A percentile compares a stretch with the other conserved stretches of the same genome.
phyloP scores from a whole-genome alignment of 2,329 filamentous ascomycete species.

The Bipolaris zeicola region DNA sequence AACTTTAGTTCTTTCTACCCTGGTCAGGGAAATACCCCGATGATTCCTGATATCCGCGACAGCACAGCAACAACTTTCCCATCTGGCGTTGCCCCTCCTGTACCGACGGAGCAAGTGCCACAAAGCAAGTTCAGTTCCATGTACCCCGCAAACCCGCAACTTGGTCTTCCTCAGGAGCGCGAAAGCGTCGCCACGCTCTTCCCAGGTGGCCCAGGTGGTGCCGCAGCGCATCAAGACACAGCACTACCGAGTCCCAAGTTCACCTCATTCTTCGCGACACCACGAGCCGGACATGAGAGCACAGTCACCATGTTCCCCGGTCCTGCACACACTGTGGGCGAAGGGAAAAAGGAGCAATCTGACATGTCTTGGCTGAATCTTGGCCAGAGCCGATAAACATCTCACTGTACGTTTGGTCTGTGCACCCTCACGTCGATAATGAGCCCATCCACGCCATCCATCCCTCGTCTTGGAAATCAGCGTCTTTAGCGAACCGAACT shows the following conservation, averaged over 20 bases:
- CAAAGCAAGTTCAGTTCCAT: constrained; percentile 36
- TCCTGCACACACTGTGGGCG: constrained; percentile 20
- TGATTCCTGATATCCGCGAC: constrained; percentile 66
- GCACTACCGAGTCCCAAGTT: constrained; percentile 56
- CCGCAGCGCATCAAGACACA: constrained; percentile 14
- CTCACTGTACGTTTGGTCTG: neutral
- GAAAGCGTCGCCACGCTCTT: constrained; percentile 56
- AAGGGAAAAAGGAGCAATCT: constrained; percentile 43
- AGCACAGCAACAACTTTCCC: constrained; percentile 54
- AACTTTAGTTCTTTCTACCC: constrained; percentile 59
- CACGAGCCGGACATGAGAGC: constrained; percentile 65
- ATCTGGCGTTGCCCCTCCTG: constrained; percentile 24
- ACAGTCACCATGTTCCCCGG: constrained; percentile 44
- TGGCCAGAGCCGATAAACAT: constrained; percentile 50
- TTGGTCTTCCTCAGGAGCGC: constrained; percentile 47
- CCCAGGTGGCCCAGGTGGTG: constrained; percentile 35
- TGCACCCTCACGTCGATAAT: constrained; percentile 8
- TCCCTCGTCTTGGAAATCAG: constrained; percentile 25
- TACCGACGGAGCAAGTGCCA: constrained; percentile 21
- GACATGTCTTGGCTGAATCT: constrained; percentile 86
- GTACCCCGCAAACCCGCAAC: constrained; percentile 37
- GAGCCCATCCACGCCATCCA: constrained; percentile 12
- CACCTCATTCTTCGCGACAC: constrained; percentile 52
- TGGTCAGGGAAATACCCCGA: constrained; percentile 53
- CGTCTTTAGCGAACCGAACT: constrained; percentile 29